phyloP scores from a whole-genome alignment of 2,329 filamentous ascomycete genomes.

The Juglanconis juglandina region DNA sequence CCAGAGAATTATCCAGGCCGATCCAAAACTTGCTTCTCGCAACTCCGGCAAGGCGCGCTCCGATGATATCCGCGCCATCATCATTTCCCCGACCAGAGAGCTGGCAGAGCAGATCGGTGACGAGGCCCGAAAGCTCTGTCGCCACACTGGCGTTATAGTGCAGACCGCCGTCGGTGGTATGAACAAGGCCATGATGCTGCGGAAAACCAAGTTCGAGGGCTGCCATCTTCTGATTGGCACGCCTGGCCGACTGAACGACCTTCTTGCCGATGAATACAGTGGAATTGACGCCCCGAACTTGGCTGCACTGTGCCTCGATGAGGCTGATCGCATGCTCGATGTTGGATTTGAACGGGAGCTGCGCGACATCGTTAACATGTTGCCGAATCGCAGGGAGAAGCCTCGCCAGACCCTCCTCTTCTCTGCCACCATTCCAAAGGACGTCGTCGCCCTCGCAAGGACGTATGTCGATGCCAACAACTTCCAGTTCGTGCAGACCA shows the following conservation, averaged over 20 bases:
- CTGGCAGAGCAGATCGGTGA: slow-evolving; percentile 75
- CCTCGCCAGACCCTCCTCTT: slow-evolving; percentile 90
- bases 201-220: slow-evolving; percentile 65
- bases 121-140: slow-evolving; percentile 69
- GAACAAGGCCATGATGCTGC: slow-evolving; percentile 66
- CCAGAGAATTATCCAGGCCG: slow-evolving; percentile 68
- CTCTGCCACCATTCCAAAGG: slow-evolving; percentile 84
- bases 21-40: slow-evolving; percentile 55
- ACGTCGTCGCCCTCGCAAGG: slow-evolving; percentile 77
- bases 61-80: slow-evolving; percentile 64
- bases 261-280: slow-evolving; percentile 63
- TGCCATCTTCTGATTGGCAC: slow-evolving; percentile 91
- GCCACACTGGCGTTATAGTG: slow-evolving; percentile 62
- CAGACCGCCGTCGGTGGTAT: slow-evolving; percentile 90
- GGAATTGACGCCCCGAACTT: slow-evolving; percentile 73
- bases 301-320: slow-evolving; percentile 90
- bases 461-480: slow-evolving; percentile 71
- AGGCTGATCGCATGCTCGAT: slow-evolving; percentile 97
- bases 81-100: slow-evolving; percentile 78
- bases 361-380: slow-evolving; percentile 52
- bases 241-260: slow-evolving; percentile 80
- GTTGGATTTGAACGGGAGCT: slow-evolving; percentile 76
- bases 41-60: slow-evolving; percentile 36
- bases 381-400: slow-evolving; percentile 62
- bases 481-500: slow-evolving; percentile 90